Evolutionary conservation across 2,329 filamentous ascomycete genomes (phyloP).

Genomic region (Ophiocordyceps camponoti-floridani): DNA sequence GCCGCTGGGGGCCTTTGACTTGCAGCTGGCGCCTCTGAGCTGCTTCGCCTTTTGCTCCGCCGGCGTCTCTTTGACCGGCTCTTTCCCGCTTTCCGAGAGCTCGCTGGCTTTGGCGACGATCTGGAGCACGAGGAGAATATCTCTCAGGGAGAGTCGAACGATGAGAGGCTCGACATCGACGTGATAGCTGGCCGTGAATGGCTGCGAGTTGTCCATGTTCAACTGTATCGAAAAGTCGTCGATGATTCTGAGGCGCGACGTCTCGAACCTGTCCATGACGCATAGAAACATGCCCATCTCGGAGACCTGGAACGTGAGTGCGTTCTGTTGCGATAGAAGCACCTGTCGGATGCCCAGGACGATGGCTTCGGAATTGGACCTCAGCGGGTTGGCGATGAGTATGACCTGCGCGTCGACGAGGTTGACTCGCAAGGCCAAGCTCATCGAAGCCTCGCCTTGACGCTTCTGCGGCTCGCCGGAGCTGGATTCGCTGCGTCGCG

Average conservation of each 20-base stretch:
- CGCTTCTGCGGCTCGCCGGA: conserved; percentile 5
- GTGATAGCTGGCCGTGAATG: conserved; percentile 58
- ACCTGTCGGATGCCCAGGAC: conserved; percentile 90
- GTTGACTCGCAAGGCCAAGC: conserved; percentile 75
- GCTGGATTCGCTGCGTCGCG: conserved; percentile 6
- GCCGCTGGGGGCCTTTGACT: conserved; percentile 38
- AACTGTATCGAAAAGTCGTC: conserved; percentile 91
- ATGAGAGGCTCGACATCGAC: conserved; percentile 84
- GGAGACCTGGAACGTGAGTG: conserved; percentile 80
- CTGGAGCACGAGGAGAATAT: conserved; percentile 86
- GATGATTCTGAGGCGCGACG: conserved; percentile 73
- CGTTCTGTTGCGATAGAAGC: conserved; percentile 82
- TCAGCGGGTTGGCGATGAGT: conserved; percentile 84
- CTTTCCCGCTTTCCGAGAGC: conserved; percentile 50
- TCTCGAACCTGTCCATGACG: conserved; percentile 95
- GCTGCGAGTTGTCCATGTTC: conserved; percentile 56
- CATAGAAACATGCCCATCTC: conserved; percentile 97
- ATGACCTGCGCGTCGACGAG: conserved; percentile 94
- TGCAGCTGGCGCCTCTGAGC: conserved; percentile 28
- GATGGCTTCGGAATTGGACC: conserved; percentile 82
- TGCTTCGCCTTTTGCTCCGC: conserved; percentile 39
- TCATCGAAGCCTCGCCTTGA: conserved; percentile 31
- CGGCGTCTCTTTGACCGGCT: conserved; percentile 14
- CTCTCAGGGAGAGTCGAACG: conserved; percentile 72
- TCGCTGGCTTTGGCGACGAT: conserved; percentile 85